phyloP scores from a whole-genome alignment of 441 rosid genomes.

The Populus hybrid region DNA sequence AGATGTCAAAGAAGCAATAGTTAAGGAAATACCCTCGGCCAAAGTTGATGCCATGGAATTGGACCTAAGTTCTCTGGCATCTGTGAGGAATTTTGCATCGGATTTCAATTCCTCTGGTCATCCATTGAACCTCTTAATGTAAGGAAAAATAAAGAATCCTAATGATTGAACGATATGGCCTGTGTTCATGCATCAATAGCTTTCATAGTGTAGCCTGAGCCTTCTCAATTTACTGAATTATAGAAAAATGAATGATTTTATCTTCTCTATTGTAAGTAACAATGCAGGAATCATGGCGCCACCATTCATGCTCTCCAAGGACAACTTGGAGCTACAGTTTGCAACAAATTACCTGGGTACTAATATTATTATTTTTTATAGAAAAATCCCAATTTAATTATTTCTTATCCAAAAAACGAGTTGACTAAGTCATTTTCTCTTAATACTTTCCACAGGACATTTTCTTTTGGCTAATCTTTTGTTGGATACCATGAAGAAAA shows the following conservation, averaged over 20 bases:
- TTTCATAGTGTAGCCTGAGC: neutral
- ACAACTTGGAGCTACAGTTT: constrained; percentile 32
- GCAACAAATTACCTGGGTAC: constrained; percentile 36
- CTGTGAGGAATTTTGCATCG: constrained; percentile 35
- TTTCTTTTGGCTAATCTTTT: constrained; percentile 41
- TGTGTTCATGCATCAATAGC: neutral
- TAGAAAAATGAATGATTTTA: neutral
- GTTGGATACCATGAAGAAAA: constrained; percentile 38
- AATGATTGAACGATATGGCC: neutral
- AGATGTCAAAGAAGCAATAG: constrained; percentile 28
- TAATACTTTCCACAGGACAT: constrained; percentile 31
- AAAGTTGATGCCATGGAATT: constrained; percentile 34
- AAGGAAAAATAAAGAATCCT: constrained; percentile 6
- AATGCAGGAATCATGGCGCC: constrained; percentile 36
- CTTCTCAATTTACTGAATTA: neutral
- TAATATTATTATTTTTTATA: neutral
- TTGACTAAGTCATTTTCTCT: neutral
- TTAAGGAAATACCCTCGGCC: constrained; percentile 34
- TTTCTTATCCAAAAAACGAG: neutral
- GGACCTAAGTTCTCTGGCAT: constrained; percentile 42
- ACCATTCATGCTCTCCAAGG: constrained; percentile 32
- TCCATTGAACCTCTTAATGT: constrained; percentile 40
- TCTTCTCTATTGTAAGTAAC: constrained; percentile 27
- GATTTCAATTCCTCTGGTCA: constrained; percentile 29
- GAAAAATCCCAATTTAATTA: neutral